These are phyloP conservation scores for Aspergillus brasiliensis DNA, from an alignment of 2,329 filamentous ascomycete species.

Conservation along the genomic window DNA sequence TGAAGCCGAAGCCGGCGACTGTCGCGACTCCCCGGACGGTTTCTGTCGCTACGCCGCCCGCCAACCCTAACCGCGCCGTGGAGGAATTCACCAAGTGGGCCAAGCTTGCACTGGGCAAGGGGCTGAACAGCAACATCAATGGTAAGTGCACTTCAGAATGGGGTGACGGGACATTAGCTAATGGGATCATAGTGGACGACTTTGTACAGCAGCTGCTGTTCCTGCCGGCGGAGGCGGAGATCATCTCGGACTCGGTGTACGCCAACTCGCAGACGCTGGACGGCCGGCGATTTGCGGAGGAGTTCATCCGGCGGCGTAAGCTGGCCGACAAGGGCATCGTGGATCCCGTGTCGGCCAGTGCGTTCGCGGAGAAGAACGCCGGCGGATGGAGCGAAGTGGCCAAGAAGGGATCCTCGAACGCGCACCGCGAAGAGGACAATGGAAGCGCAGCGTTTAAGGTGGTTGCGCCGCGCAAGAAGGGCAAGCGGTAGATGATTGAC, in stretches of 20 bases:
- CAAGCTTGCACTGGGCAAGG: conserved; percentile 73
- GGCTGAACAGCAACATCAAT: conserved; percentile 68
- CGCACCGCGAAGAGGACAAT: conserved; percentile 51
- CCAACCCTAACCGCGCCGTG: conserved; percentile 65
- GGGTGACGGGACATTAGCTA: no score
- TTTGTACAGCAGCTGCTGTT: conserved; percentile 76
- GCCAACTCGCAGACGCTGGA: conserved; percentile 85
- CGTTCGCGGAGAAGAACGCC: conserved; percentile 54
- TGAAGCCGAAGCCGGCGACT: conserved; percentile 57
- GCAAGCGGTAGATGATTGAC: conserved; percentile 65
- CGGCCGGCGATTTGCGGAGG: conserved; percentile 87
- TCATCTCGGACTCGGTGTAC: conserved; percentile 91
- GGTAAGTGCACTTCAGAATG: no score
- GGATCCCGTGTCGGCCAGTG: conserved; percentile 60
- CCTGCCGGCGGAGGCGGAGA: conserved; percentile 73
- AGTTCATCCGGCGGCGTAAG: conserved; percentile 91
- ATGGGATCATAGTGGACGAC: conserved; percentile 63
- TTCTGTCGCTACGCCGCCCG: conserved; percentile 45
- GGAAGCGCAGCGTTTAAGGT: conserved; percentile 75
- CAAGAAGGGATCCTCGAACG: conserved; percentile 72
- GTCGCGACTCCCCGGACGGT: conserved; percentile 54
- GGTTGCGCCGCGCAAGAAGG: conserved; percentile 90
- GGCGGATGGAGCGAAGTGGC: conserved; percentile 96
- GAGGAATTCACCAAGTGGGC: conserved; percentile 97
- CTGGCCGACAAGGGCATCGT: conserved; percentile 89